Evolutionary conservation across 441 rosid genomes (phyloP).

Genomic region (Melastoma candidum): DNA sequence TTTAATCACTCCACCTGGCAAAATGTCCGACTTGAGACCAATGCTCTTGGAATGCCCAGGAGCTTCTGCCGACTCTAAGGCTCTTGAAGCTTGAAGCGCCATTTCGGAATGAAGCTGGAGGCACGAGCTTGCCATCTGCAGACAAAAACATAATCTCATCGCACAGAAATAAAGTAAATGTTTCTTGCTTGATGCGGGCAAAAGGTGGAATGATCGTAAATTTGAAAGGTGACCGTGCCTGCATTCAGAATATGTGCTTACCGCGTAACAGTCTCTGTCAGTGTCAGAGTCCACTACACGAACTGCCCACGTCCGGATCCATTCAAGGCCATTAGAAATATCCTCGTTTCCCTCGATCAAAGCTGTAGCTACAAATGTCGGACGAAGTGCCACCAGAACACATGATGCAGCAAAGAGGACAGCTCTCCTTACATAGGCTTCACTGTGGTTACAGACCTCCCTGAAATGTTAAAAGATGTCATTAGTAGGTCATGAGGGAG

Average conservation of each 20-base stretch:
- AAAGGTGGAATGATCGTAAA: not conserved
- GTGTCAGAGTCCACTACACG: constrained; percentile 65
- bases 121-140: constrained; percentile 84
- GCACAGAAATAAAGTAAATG: not conserved
- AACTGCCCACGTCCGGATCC: constrained; percentile 87
- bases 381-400: constrained; percentile 72
- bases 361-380: constrained; percentile 61
- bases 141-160: not conserved
- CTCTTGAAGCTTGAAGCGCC: constrained; percentile 93
- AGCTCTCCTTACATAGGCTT: constrained; percentile 89
- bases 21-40: constrained; percentile 21
- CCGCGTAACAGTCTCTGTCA: constrained; percentile 80
- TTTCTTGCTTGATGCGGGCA: not conserved
- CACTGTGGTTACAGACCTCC: constrained; percentile 77
- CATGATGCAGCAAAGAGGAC: constrained; percentile 86
- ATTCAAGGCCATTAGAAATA: constrained; percentile 74
- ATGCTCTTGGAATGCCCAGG: constrained; percentile 27
- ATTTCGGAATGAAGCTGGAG: constrained; percentile 87
- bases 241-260: constrained; percentile 26
- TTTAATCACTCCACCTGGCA: constrained; percentile 33
- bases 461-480: constrained; percentile 27
- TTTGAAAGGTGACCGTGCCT: constrained; percentile 1
- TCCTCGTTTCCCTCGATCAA: constrained; percentile 67
- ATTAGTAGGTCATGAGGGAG: not conserved
- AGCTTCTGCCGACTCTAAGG: constrained; percentile 44